Conservation (phyloP, 192 early-diverging fungal species). For the Entomortierella beljakovae region DNA sequence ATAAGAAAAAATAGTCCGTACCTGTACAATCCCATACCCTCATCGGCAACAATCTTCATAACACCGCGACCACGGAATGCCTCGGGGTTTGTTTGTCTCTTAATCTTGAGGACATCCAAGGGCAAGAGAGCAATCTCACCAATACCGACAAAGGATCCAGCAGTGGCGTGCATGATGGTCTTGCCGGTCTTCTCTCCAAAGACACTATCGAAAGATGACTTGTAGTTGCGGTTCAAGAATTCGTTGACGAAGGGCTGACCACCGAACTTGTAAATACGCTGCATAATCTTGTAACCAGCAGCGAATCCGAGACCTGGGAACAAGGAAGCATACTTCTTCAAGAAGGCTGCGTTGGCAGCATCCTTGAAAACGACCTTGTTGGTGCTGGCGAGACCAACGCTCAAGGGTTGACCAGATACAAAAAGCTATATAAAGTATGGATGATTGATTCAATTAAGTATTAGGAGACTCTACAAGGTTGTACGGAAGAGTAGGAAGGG, state of each 20-base stretch:
- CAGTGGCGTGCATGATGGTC: slow-evolving; percentile 98
- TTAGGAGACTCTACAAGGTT: too few species aligned
- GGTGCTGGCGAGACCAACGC: slow-evolving; percentile 74
- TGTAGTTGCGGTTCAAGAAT: slow-evolving; percentile 88
- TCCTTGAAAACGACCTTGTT: slow-evolving; percentile 95
- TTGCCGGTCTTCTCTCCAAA: slow-evolving; percentile 97
- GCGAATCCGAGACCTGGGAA: slow-evolving; percentile 99
- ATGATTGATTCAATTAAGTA: not conserved
- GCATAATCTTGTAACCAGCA: slow-evolving; percentile 97
- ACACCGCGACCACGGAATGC: slow-evolving; percentile 87
- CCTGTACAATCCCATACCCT: slow-evolving; percentile 94
- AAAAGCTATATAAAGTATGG: slow-evolving; percentile 64
- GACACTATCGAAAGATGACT: slow-evolving; percentile 73
- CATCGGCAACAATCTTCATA: slow-evolving; percentile 81
- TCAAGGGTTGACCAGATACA: slow-evolving; percentile 70
- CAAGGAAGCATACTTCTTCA: slow-evolving; percentile 91
- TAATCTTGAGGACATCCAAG: slow-evolving; percentile 98
- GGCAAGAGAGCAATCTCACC: slow-evolving; percentile 98
- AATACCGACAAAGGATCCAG: slow-evolving; percentile 95
- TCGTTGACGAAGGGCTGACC: slow-evolving; percentile 98
- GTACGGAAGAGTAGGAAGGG: too few species aligned
- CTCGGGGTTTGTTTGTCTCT: slow-evolving; percentile 94
- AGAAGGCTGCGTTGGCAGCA: slow-evolving; percentile 75
- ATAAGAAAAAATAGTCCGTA: slow-evolving; percentile 27
- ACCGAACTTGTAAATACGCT: slow-evolving; percentile 99